Evolutionary conservation across 495 filamentous ascomycete genomes (phyloP).

Genomic region (Talaromyces nanjingensis): DNA sequence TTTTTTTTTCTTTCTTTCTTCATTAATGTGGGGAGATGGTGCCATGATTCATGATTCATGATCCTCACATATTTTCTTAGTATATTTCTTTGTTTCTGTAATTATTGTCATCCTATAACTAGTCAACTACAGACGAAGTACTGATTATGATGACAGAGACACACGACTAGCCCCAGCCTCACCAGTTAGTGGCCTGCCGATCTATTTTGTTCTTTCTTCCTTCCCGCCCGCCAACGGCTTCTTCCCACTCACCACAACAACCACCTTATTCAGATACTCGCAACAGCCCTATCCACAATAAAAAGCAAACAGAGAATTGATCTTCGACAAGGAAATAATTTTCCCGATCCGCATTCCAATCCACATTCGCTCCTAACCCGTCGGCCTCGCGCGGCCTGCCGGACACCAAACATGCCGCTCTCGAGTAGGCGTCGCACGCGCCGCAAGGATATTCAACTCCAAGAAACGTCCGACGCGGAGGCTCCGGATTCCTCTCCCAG

Average conservation of each 20-base stretch:
- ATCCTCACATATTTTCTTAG: neutral
- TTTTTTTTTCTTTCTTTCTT: neutral
- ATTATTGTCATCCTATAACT: neutral
- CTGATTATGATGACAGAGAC: neutral
- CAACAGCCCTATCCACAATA: neutral
- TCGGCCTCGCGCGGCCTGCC: neutral
- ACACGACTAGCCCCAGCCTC: slow-evolving; percentile 2
- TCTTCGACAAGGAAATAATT: neutral
- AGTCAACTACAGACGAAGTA: neutral
- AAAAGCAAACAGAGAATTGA: neutral
- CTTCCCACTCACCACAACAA: neutral
- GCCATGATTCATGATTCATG: neutral
- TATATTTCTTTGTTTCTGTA: neutral
- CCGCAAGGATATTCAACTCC: slow-evolving; percentile 43
- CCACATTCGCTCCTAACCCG: neutral
- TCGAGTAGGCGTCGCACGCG: slow-evolving; percentile 45
- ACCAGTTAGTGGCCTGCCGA: neutral
- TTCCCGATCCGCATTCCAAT: neutral
- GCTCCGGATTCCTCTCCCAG: slow-evolving; percentile 61
- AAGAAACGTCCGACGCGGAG: slow-evolving; percentile 44
- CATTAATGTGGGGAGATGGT: neutral
- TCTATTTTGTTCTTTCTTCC: slow-evolving; percentile 7
- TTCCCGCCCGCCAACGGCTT: slow-evolving; percentile 4
- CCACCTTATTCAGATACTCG: neutral
- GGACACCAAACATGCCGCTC: slow-evolving; percentile 33